Base-by-base conservation (phyloP, 139 green algal species). In the Chlorella ohadii region DNA sequence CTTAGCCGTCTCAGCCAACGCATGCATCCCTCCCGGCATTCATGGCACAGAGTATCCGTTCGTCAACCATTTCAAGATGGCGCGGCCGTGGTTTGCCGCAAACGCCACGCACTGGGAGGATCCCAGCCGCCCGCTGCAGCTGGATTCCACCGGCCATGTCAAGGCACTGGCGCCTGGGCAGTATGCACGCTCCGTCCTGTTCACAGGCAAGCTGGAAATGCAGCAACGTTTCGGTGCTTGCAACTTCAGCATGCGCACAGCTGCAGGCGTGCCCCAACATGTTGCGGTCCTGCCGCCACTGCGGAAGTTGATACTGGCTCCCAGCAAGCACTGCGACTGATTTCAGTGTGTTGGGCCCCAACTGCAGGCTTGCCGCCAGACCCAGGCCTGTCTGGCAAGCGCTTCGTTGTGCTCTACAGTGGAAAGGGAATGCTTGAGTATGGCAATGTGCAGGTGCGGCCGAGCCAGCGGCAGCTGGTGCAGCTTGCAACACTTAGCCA, bases 381-480 rank as follows among this genome's bases (percentile, higher is more conserved):
- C 15, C 66, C 66, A 7, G 66, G 66, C 19, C 66, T 72, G n/a
- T 39, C 66, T 51, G 31, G 31, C 7, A 72, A 72, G 15, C 33
- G 36, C 28, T 72, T 72, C 25, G n/a, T 47, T 5, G 28, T 72
- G 31, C n/a, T 25, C 7, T 72, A 34, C 13, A 9, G 9, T 12
- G 66, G 66, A 5, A 72, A 11, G 15, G 66, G 66, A 9, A 51
- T 12, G 31, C 66, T 72, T 2, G 66, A 72, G n/a, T 72, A 41
- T 47, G 66, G 66, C 11, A 72, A 72, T 41, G 66, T 72, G 31
- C n/a, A 72, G 31, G 66, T 72, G 33, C n/a, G 31, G n/a, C 66
- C 3, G 11, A 13, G 51, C 9, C 11, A 22, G 44, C 44, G 7
- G 44, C 44, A 51, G 44, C 6, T 51, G 44, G 44, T 51, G 44